These are phyloP conservation scores for Fusarium chaquense DNA, from an alignment of 2,329 filamentous ascomycete species.

Conservation along the genomic window DNA sequence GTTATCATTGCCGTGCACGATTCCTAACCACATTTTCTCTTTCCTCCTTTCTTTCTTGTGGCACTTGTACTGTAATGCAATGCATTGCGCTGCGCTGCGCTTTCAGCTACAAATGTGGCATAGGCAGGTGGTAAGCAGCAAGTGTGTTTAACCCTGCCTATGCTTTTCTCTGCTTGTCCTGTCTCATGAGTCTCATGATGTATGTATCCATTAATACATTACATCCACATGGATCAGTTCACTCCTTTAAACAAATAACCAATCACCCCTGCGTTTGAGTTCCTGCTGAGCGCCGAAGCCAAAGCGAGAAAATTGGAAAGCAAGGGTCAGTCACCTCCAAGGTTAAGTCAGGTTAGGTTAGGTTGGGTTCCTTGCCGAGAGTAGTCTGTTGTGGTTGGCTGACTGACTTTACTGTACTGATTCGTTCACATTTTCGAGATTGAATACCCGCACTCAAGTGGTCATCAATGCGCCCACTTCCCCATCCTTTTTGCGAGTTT, in stretches of 20 bases:
- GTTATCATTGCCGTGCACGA: conserved; percentile 1
- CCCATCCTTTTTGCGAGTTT: conserved; percentile 32
- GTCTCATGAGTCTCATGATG: conserved; percentile 25
- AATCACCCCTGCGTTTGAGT: conserved; percentile 32
- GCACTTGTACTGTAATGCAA: conserved; percentile 2
- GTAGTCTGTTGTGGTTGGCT: conserved; percentile 36
- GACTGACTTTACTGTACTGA: conserved; percentile 27
- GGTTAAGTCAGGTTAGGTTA: conserved; percentile 9
- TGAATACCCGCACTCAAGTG: conserved; percentile 29
- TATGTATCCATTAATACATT: conserved; percentile 21
- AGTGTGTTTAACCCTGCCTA: not conserved
- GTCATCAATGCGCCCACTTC: conserved; percentile 42
- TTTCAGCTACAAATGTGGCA: conserved; percentile 27
- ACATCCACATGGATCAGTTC: conserved; percentile 25
- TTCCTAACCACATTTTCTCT: conserved; percentile 7
- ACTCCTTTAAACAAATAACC: conserved; percentile 29
- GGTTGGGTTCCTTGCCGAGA: conserved; percentile 20
- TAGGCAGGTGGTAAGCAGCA: not conserved
- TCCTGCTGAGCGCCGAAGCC: conserved; percentile 18
- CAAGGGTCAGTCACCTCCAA: conserved; percentile 35
- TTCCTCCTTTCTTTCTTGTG: conserved; percentile 1
- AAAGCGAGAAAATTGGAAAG: conserved; percentile 27
- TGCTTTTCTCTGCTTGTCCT: conserved; percentile 11
- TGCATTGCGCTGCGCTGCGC: not conserved
- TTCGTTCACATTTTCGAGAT: conserved; percentile 34